Conservation (phyloP, 345 rosid species). For the Pseudoturritis turrita region DNA sequence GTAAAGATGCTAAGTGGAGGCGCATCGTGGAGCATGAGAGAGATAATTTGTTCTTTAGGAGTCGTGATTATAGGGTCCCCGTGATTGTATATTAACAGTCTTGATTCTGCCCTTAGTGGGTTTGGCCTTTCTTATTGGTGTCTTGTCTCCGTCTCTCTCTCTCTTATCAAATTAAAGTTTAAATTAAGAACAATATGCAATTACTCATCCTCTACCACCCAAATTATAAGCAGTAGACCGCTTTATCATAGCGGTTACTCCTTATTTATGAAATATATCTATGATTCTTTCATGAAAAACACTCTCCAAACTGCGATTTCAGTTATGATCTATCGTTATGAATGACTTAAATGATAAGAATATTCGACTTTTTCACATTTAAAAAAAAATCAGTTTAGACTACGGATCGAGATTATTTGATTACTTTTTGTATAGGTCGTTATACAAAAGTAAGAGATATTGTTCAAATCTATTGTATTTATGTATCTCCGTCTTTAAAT, state of each 20-base stretch:
- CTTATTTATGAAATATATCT: not conserved
- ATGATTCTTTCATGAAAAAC: too few species aligned
- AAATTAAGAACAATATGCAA: not conserved
- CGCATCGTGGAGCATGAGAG: slow-evolving; percentile 14
- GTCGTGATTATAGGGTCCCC: slow-evolving; percentile 26
- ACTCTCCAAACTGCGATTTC: too few species aligned
- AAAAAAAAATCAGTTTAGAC: not conserved
- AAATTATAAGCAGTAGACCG: not conserved
- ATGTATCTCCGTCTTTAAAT: too few species aligned
- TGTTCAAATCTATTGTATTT: not conserved
- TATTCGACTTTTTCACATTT: not conserved
- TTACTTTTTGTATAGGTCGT: too few species aligned
- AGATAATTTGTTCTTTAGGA: slow-evolving; percentile 15
- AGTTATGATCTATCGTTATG: too few species aligned
- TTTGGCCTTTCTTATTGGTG: slow-evolving; percentile 32
- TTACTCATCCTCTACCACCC: not conserved
- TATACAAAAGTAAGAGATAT: not conserved
- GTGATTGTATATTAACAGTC: slow-evolving; percentile 20
- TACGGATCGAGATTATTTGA: not conserved
- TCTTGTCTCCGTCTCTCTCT: slow-evolving; percentile 24
- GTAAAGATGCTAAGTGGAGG: slow-evolving; percentile 19
- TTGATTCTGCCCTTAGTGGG: slow-evolving; percentile 23
- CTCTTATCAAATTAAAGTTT: not conserved
- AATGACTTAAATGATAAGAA: not conserved
- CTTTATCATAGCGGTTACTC: not conserved